Evolutionary conservation across 2,329 filamentous ascomycete species (phyloP).

Genomic region (Trichoderma afroharzianum): DNA sequence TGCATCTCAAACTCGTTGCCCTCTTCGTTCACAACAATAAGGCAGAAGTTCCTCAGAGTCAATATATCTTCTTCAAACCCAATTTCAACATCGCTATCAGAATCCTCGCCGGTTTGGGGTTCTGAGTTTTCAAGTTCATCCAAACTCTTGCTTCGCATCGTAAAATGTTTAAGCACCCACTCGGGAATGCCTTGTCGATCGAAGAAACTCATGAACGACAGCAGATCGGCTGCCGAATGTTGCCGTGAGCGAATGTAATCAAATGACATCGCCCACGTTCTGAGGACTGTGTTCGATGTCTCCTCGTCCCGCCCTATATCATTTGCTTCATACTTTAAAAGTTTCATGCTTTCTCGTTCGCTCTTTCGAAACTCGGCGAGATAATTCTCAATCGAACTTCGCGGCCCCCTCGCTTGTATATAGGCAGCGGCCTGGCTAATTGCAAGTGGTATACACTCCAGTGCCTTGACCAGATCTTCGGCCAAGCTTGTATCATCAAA

Average conservation of each 20-base stretch:
- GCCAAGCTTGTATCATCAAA: background rate
- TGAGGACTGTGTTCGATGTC: background rate
- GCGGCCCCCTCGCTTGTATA: background rate
- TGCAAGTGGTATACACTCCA: background rate
- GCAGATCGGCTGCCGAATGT: constrained; percentile 37
- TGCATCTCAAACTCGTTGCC: constrained; percentile 17
- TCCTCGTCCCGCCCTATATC: background rate
- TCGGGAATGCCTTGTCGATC: constrained; percentile 39
- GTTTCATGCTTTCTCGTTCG: constrained; percentile 5
- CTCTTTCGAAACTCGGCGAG: background rate
- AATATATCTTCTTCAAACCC: background rate
- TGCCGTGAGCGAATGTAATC: constrained; percentile 31
- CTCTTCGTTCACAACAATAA: background rate
- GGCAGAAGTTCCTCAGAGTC: background rate
- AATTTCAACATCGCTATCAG: background rate
- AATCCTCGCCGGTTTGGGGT: background rate
- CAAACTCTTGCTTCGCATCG: fast-evolving
- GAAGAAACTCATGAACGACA: constrained; percentile 47
- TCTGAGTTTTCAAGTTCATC: background rate
- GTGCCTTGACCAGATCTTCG: background rate
- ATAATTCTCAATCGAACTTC: background rate
- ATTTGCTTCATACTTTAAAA: background rate
- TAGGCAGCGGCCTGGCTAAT: background rate
- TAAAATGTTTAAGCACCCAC: background rate
- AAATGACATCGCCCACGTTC: constrained; percentile 20